A percentile compares a stretch with the other conserved stretches of the same genome.
These are phyloP conservation scores for Marasmius oreades DNA, from an alignment of 1,284 basidiomycete species.

Conservation along the genomic window DNA sequence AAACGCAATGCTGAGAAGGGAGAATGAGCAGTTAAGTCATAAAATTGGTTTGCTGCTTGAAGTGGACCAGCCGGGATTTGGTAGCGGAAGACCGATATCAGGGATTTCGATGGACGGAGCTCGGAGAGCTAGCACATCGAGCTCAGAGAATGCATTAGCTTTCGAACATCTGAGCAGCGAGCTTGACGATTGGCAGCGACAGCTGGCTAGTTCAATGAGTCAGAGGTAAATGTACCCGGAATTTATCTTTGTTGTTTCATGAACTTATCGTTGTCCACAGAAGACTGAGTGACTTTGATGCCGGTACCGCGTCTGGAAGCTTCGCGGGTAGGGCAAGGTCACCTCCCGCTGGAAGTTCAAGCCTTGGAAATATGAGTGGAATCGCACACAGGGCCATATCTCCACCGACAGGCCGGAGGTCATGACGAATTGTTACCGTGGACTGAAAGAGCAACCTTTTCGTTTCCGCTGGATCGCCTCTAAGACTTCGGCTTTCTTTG, in stretches of 20 bases:
- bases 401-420: neutral
- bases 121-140: conserved; percentile 68
- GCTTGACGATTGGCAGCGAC: conserved; percentile 79
- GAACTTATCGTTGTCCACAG: conserved; percentile 29
- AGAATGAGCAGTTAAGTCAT: conserved; percentile 82
- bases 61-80: conserved; percentile 73
- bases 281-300: conserved; percentile 69
- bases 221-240: conserved; percentile 17
- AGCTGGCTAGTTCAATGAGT: conserved; percentile 72
- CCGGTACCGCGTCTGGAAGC: conserved; percentile 12
- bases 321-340: conserved; percentile 59
- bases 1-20: conserved; percentile 71
- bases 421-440: neutral
- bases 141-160: conserved; percentile 74
- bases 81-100: conserved; percentile 58
- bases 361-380: conserved; percentile 14
- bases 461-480: conserved; percentile 6
- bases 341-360: conserved; percentile 56
- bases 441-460: conserved; percentile 13
- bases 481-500: conserved; percentile 27
- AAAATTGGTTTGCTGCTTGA: conserved; percentile 85
- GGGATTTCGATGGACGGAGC: conserved; percentile 43
- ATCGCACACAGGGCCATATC: neutral
- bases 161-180: conserved; percentile 76
- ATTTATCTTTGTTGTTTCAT: neutral